A percentile compares a stretch with the other conserved stretches of the same genome.
phyloP scores from a whole-genome alignment of 2,329 filamentous ascomycete genomes.

The Penicillium sp. region DNA sequence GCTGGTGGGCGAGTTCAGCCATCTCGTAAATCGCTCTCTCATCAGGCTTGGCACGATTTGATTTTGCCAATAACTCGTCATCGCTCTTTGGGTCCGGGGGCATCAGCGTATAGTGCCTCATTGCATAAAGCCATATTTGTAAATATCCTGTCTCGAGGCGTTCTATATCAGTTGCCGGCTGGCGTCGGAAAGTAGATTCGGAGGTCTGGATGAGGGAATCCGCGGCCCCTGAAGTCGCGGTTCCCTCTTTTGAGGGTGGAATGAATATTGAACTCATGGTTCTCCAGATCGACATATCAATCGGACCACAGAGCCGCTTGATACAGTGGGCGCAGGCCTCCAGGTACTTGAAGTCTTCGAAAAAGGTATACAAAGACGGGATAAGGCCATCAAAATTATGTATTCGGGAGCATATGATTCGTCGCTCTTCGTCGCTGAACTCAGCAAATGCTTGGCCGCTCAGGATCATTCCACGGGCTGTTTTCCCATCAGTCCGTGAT shows the following conservation, averaged over 20 bases:
- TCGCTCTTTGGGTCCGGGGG: conserved; percentile 14
- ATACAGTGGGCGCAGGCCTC: conserved; percentile 26
- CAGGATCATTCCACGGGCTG: not conserved
- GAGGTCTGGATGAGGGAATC: conserved; percentile 25
- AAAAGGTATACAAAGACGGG: conserved; percentile 39
- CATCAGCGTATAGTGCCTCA: conserved; percentile 29
- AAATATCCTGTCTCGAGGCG: conserved; percentile 20
- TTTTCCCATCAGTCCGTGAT: not conserved
- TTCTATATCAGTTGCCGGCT: conserved; percentile 8
- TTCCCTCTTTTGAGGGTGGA: conserved; percentile 4
- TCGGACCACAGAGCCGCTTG: conserved; percentile 24
- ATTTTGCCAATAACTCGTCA: conserved; percentile 11
- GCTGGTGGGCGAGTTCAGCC: conserved; percentile 18
- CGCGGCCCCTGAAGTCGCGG: not conserved
- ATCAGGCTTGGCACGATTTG: conserved; percentile 14
- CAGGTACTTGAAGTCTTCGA: conserved; percentile 38
- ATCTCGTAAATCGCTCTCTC: conserved; percentile 20
- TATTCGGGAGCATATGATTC: conserved; percentile 30
- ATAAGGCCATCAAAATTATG: conserved; percentile 27
- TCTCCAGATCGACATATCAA: conserved; percentile 5
- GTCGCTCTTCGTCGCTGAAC: conserved; percentile 20
- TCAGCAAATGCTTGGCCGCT: not conserved
- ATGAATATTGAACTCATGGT: conserved; percentile 3
- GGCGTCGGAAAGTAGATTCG: conserved; percentile 21
- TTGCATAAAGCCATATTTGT: conserved; percentile 32